Evolutionary conservation across 1,284 basidiomycete species (phyloP), one percentile per base, ranked within the genome.

Genomic region (Apiotrichum siamense): DNA sequence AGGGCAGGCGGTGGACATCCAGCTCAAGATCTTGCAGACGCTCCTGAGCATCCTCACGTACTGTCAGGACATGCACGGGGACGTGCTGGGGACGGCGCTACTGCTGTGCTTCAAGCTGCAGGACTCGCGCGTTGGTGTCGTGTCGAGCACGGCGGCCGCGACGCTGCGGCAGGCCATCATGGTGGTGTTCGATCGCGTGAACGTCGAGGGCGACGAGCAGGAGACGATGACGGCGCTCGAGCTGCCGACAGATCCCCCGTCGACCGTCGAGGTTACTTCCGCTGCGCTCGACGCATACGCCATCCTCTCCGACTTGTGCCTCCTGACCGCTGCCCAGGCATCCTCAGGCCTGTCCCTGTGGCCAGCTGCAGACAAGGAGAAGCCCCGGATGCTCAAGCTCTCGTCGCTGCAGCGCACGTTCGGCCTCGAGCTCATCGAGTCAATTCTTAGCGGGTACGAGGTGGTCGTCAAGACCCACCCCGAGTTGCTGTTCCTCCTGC

Each of bases 121-220:
- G 73, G 93, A 97, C 59, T 93, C 89, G 7, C 84, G 88, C 54
- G 96, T 96, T 23, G 87, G 88, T 0, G 94, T 97, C 26, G 94
- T 98, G 7, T 94, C 91, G 4, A 96, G 91, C 0, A 98, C 94
- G 1, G 96, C 94, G 0, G 93, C 93, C 0, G 94, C 96, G 0
- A 97, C 93, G 0, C 80, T 98, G 7, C 85, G 94, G 2, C 94
- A 97, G 70, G 80, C 96, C 1, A 89, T 98, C 49, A 97, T 98
- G 92, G 88, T 96, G 60, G 85, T 97, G 13, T 89, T 97, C 44
- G 94, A 98, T 75, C 93, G 96, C 65, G 87, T 97, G 65, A 62
- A 59, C 4, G 40, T 53, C 10, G 26, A 49, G 20, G 23, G 35
- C 12, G 52, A 50, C 17, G 44, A 39, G 15, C 39, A 37, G 26